phyloP scores from a whole-genome alignment of 208 protist genomes.

The Leishmania braziliensis region DNA sequence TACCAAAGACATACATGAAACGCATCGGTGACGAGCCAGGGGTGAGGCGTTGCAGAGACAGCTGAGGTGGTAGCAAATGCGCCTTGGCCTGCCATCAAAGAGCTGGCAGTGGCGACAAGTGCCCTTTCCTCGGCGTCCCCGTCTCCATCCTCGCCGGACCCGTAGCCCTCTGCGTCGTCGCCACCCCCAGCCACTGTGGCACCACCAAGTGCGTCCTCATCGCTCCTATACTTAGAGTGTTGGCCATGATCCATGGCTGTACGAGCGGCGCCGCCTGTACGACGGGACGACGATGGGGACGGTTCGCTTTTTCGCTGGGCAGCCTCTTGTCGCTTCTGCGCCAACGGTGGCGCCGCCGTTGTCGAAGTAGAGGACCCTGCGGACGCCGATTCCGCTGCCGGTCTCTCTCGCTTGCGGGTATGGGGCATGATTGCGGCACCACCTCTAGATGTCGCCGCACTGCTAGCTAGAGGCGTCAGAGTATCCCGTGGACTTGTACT shows the following conservation, averaged over 20 bases:
- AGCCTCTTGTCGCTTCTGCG: neutral
- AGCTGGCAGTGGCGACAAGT: constrained; percentile 5
- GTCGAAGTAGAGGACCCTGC: neutral
- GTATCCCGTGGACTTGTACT: neutral
- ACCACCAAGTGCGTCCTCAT: neutral
- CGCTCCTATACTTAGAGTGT: neutral
- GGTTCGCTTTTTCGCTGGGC: neutral
- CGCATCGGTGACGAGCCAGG: constrained; percentile 43
- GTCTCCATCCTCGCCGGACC: constrained; percentile 13
- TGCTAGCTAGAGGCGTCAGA: neutral
- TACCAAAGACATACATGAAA: constrained; percentile 67
- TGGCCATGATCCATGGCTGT: neutral
- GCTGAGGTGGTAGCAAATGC: neutral
- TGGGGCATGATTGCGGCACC: neutral
- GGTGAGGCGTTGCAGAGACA: constrained; percentile 13
- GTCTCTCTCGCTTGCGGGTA: neutral
- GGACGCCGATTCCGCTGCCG: neutral
- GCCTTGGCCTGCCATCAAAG: neutral
- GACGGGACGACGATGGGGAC: neutral
- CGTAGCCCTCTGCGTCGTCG: neutral
- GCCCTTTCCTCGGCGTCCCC: constrained; percentile 28
- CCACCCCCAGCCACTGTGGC: too few species aligned
- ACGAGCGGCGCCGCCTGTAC: neutral
- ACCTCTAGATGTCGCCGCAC: neutral
- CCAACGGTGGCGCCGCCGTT: neutral